Evolutionary conservation across 1,284 basidiomycete species (phyloP).

Genomic region (Prillingera fragicola): DNA sequence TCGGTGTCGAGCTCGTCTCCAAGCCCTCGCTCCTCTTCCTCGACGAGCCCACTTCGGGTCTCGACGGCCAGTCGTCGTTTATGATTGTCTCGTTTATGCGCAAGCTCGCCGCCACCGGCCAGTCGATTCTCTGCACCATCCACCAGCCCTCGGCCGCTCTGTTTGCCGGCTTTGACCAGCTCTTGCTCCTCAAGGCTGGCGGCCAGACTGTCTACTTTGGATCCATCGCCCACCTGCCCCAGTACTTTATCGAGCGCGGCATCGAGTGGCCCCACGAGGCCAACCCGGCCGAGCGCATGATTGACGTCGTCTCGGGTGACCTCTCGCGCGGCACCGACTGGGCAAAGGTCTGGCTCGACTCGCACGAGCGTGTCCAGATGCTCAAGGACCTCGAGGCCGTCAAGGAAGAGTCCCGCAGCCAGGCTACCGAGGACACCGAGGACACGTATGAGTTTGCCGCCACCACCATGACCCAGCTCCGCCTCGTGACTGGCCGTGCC

Average conservation of each 20-base stretch:
- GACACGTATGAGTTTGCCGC: conserved; percentile 39
- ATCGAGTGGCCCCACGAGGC: conserved; percentile 47
- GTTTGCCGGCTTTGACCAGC: conserved; percentile 67
- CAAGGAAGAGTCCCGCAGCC: conserved; percentile 12
- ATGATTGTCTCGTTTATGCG: conserved; percentile 57
- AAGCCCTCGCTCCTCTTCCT: conserved; percentile 47
- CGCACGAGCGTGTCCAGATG: conserved; percentile 44
- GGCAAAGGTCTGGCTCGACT: conserved; percentile 63
- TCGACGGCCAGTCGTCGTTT: conserved; percentile 57
- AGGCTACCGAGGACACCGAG: conserved; percentile 10
- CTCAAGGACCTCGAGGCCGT: conserved; percentile 48
- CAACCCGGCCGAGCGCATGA: conserved; percentile 53
- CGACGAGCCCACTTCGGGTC: conserved; percentile 53
- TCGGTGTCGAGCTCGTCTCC: conserved; percentile 50
- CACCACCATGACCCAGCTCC: conserved; percentile 30
- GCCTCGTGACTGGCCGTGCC: conserved; percentile 34
- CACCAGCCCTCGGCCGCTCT: conserved; percentile 61
- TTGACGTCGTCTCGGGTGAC: conserved; percentile 43
- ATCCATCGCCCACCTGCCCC: conserved; percentile 50
- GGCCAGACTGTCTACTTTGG: conserved; percentile 57
- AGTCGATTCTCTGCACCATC: conserved; percentile 51
- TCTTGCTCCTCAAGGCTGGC: conserved; percentile 51
- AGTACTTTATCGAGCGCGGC: conserved; percentile 49
- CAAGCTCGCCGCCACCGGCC: conserved; percentile 52
- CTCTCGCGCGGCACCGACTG: conserved; percentile 54